phyloP scores from a whole-genome alignment of 2,329 filamentous ascomycete species.

The Penicillium vulpinum region DNA sequence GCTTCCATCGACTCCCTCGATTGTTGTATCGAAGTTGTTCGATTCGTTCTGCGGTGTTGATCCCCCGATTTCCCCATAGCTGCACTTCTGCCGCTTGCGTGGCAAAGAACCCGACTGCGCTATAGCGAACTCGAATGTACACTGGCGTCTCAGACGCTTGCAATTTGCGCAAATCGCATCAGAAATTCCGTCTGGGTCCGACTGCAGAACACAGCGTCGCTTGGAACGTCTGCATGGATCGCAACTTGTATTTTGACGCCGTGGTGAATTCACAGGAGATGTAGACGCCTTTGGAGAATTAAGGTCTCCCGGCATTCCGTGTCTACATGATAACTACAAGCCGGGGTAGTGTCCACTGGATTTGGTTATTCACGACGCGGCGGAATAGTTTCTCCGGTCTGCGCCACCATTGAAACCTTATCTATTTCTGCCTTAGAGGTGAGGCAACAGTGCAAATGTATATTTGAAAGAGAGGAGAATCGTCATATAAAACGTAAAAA shows the following conservation, averaged over 20 bases:
- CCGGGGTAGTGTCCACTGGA: not conserved
- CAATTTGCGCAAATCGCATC: slow-evolving; percentile 18
- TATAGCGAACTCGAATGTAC: slow-evolving; percentile 24
- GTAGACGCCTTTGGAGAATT: not conserved
- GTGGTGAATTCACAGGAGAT: not conserved
- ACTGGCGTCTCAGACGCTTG: slow-evolving; percentile 18
- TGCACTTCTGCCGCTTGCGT: slow-evolving; percentile 1
- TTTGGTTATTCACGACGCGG: not conserved
- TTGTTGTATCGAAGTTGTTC: not conserved
- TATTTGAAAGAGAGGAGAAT: not conserved
- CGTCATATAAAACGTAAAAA: no score
- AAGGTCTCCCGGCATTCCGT: slow-evolving; percentile 8
- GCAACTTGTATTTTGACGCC: slow-evolving; percentile 29
- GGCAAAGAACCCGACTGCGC: slow-evolving; percentile 1
- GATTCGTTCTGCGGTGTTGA: not conserved
- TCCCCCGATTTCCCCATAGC: no score
- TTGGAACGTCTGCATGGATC: slow-evolving; percentile 29
- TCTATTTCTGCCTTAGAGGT: not conserved
- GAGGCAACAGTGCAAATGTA: not conserved
- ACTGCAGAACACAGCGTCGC: slow-evolving; percentile 24
- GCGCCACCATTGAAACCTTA: not conserved
- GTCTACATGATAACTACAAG: not conserved
- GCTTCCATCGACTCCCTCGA: not conserved
- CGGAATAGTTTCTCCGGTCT: not conserved
- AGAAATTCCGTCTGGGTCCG: not conserved